Base-by-base conservation (phyloP, 768 basidiomycete genomes). In the Lactarius hatsudake region DNA sequence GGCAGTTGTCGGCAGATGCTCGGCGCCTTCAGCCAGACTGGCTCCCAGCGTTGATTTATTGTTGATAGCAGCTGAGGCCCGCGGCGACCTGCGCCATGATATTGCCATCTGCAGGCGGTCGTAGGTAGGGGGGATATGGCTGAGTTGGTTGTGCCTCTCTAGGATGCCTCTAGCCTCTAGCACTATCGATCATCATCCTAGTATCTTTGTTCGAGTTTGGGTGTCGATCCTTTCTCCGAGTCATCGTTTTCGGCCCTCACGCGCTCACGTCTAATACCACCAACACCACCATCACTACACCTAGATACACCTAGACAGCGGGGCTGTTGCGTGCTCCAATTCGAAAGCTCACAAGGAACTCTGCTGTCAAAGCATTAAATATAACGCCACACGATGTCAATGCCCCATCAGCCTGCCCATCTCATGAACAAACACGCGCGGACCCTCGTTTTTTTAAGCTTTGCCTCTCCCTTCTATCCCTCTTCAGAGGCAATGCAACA, bases 181-280 rank as follows among this genome's bases (percentile, higher is more conserved):
- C 17, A 42, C 17, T 26, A 53, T 53, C 51, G 48, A 51, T 51
- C 23, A 26, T 51, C 51, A 26, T 51, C 23, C 36, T 38, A 38
- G 36, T 51, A 10, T 26, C 23, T 23, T 13, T 15, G 20, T 45
- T 45, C 43, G 43, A 45, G 43, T 20, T 45, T n/a, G 12, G 48
- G n/a, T 53, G 51, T 53, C 51, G 51, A 53, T 53, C 51, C 51
- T 15, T 53, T 53, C 51, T 17, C 51, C 51, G 51, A 53, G 51
- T 53, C 51, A 13, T 3, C 26, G 23, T 26, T 53, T 23, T 53
- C 26, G 51, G 51, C 5, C 3, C 1, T 48, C 15, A 28, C 23
- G 12, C 23, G 26, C 10, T 28, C 26, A 23, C 51, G 51, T 53
- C 51, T 53, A 53, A 53, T 15, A 26, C 51, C 0, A 51, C 23